Evolutionary conservation across 2,329 filamentous ascomycete genomes (phyloP), one percentile per base, ranked within the genome.

Genomic region (Sclerotinia minor): DNA sequence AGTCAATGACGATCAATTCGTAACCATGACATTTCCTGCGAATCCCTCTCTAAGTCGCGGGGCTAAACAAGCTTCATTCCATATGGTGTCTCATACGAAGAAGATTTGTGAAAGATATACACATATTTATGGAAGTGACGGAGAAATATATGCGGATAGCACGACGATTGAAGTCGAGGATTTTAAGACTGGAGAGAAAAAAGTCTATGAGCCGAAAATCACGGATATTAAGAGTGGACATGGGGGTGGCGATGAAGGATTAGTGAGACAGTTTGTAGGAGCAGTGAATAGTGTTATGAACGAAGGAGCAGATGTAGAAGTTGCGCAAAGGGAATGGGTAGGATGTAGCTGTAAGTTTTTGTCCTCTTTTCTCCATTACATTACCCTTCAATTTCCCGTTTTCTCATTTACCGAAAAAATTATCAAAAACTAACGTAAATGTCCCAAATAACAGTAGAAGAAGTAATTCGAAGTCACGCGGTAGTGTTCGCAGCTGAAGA

Each of bases 401-500:
- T 38, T 50, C n/a, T 15, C 5, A 8, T 26, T 24, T 41, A 21
- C 32, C 21, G 11, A 11, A 57, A 24, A 2, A 24, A 5, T 26
- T 19, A 15, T n/a, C 3, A 32, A 61, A 21, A 17, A 2, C 41
- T 65, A 19, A 65, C 38, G 26, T 3, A 21, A 59, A 45, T 2
- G 5, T 17, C 8, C 29, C 32, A 6, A 21, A 50, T 21, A 21
- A 26, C 11, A 66, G 64, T 97, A 9, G 92, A 97, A 67, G 95
- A 98, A 76, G 87, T 90, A 1, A 84, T 98, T n/a, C 84, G 90
- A 60, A 96, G 92, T 75, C 95, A 98, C 80, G 94, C 91, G 2
- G 86, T 95, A 79, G 94, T 97, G 0, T 99, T 97, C 81, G 94
- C 92, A 32, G 95, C 94, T 0, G 95, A 98, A 79, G 91, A 96